Conservation (phyloP, 345 rosid genomes). For the Noccaea bulbosa region DNA sequence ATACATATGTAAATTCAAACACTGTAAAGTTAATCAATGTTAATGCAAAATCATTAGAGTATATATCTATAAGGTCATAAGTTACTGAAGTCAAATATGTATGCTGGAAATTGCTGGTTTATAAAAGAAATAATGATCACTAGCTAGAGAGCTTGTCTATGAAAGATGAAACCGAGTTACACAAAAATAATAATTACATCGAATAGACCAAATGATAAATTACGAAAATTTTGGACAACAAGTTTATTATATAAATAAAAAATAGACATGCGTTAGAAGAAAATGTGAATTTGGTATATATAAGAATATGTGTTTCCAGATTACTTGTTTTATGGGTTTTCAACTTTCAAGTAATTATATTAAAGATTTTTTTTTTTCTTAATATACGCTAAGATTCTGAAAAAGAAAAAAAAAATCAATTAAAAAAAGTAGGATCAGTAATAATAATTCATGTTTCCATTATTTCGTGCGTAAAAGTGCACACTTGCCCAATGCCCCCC, state of each 20-base stretch:
- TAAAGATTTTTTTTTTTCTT: too few species aligned
- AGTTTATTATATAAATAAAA: too few species aligned
- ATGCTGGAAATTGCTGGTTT: neutral
- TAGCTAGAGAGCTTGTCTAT: slow-evolving; percentile 24
- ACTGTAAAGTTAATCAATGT: neutral
- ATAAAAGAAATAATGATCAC: slow-evolving; percentile 17
- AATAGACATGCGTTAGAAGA: too few species aligned
- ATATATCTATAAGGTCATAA: neutral
- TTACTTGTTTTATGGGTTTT: too few species aligned
- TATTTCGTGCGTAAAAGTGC: slow-evolving; percentile 10
- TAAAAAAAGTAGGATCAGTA: too few species aligned
- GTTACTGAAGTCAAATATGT: slow-evolving; percentile 12
- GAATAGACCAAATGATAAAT: neutral
- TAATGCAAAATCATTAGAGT: neutral
- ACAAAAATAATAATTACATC: slow-evolving; percentile 15
- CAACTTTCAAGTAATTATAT: too few species aligned
- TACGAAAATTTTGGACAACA: neutral
- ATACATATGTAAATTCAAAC: neutral
- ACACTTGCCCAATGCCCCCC: slow-evolving; percentile 1
- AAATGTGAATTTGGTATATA: too few species aligned
- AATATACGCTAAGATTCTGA: too few species aligned
- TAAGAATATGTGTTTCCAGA: too few species aligned
- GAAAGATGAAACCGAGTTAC: slow-evolving; percentile 30
- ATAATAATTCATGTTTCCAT: slow-evolving; percentile 14
- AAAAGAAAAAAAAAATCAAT: too few species aligned